Evolutionary conservation across 352 stramenopile genomes (phyloP).

Genomic region (Pythium insidiosum): DNA sequence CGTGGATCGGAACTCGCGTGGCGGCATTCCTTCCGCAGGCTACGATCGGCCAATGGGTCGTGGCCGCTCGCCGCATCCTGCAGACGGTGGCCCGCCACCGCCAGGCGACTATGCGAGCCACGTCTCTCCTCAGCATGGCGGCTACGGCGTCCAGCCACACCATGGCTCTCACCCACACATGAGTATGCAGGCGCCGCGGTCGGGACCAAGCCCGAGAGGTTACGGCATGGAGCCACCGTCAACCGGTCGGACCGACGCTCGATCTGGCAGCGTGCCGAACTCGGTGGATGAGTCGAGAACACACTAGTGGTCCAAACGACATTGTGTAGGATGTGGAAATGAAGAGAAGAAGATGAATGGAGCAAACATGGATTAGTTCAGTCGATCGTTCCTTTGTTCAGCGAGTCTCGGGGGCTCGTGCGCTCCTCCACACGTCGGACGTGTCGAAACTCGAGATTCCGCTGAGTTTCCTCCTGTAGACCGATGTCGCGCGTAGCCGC

Average conservation of each 20-base stretch:
- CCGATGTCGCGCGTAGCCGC: slow-evolving; percentile 14
- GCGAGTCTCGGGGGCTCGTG: too few relatives aligned
- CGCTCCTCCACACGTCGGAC: slow-evolving; percentile 17
- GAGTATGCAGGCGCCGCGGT: too few relatives aligned
- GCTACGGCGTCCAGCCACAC: slow-evolving; percentile 1
- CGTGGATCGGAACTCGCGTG: slow-evolving; percentile 37
- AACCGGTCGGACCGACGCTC: slow-evolving; percentile 16
- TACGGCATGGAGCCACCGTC: too few relatives aligned
- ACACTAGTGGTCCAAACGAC: too few relatives aligned
- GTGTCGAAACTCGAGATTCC: slow-evolving; percentile 71
- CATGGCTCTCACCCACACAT: slow-evolving; percentile 12
- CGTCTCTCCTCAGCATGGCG: too few relatives aligned
- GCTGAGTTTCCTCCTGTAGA: slow-evolving; percentile 38
- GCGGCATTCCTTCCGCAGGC: background rate
- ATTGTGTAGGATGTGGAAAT: too few relatives aligned
- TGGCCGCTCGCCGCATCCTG: slow-evolving; percentile 11
- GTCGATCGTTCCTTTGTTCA: too few relatives aligned
- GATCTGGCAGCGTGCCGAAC: slow-evolving; percentile 9
- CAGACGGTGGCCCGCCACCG: background rate
- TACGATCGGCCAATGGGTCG: slow-evolving; percentile 17
- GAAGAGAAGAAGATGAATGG: too few relatives aligned
- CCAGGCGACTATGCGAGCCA: too few relatives aligned
- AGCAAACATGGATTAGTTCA: too few relatives aligned
- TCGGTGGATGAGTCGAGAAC: slow-evolving; percentile 9
- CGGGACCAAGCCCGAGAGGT: too few relatives aligned